Evolutionary conservation across 345 rosid species (phyloP).

Genomic region (Arabis alpina): DNA sequence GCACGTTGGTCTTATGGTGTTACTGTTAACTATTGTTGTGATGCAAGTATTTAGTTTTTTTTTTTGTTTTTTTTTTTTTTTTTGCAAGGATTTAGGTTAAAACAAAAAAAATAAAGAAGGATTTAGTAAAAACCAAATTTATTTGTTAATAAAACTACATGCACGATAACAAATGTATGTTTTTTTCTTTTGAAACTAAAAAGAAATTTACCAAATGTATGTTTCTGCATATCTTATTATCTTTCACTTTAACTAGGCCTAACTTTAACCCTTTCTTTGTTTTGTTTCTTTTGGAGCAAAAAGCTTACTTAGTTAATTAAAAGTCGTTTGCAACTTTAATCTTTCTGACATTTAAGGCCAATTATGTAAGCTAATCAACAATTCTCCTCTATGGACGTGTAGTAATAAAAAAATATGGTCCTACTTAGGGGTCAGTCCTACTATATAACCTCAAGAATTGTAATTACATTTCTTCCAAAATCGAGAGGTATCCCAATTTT

Average conservation of each 20-base stretch:
- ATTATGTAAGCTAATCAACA: slow-evolving; percentile 26
- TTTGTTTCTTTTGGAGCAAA: slow-evolving; percentile 27
- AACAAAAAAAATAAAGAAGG: no score
- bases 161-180: no score
- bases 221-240: slow-evolving; percentile 14
- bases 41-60: no score
- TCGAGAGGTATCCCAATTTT: neutral
- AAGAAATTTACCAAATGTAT: slow-evolving; percentile 19
- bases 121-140: neutral
- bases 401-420: neutral
- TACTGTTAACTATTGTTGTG: slow-evolving; percentile 22
- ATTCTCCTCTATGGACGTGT: slow-evolving; percentile 11
- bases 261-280: slow-evolving; percentile 32
- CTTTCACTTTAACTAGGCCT: no score
- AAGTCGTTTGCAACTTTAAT: slow-evolving; percentile 31
- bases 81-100: no score
- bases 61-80: no score
- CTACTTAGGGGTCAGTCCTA: neutral
- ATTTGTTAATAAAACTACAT: slow-evolving; percentile 1
- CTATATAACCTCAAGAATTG: neutral
- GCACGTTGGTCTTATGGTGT: slow-evolving; percentile 39
- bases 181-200: no score
- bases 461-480: neutral
- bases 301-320: slow-evolving; percentile 34
- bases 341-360: slow-evolving; percentile 35